A percentile compares a stretch with the other conserved stretches of the same genome.
phyloP scores from a whole-genome alignment of 2,329 filamentous ascomycete genomes.

The Fusarium sp. region DNA sequence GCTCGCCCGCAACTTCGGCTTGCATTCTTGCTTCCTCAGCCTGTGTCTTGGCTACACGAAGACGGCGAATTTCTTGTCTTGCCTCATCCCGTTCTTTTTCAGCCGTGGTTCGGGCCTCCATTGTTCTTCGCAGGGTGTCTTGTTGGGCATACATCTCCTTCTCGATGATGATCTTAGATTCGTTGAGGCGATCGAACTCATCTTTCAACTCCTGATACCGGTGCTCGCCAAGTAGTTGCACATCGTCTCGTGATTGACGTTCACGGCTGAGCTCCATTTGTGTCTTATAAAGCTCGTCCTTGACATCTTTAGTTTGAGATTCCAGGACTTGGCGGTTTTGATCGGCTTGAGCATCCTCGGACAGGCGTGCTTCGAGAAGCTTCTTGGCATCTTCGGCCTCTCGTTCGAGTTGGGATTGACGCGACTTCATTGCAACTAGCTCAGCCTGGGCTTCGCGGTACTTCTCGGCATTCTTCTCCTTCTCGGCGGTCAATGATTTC shows the following conservation, averaged over 20 bases:
- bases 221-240: constrained; percentile 89
- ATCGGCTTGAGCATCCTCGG: constrained; percentile 86
- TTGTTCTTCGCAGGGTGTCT: constrained; percentile 86
- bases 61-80: constrained; percentile 82
- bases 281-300: constrained; percentile 83
- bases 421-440: constrained; percentile 84
- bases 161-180: constrained; percentile 96
- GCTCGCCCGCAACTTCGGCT: constrained; percentile 83
- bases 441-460: constrained; percentile 90
- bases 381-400: constrained; percentile 90
- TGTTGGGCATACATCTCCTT: constrained; percentile 98
- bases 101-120: constrained; percentile 80
- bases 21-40: constrained; percentile 87
- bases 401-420: constrained; percentile 84
- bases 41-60: constrained; percentile 85
- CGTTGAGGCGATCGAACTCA: constrained; percentile 87
- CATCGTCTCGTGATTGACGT: constrained; percentile 92
- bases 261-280: constrained; percentile 92
- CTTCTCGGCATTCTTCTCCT: constrained; percentile 79
- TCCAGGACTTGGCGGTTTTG: constrained; percentile 86
- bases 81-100: constrained; percentile 92
- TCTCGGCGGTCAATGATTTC: constrained; percentile 75
- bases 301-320: constrained; percentile 86
- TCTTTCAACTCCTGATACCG: constrained; percentile 84
- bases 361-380: constrained; percentile 86